These are phyloP conservation scores for Paraurostyla sp. DNA, from an alignment of 73 alveolate species.

Conservation along the genomic window DNA sequence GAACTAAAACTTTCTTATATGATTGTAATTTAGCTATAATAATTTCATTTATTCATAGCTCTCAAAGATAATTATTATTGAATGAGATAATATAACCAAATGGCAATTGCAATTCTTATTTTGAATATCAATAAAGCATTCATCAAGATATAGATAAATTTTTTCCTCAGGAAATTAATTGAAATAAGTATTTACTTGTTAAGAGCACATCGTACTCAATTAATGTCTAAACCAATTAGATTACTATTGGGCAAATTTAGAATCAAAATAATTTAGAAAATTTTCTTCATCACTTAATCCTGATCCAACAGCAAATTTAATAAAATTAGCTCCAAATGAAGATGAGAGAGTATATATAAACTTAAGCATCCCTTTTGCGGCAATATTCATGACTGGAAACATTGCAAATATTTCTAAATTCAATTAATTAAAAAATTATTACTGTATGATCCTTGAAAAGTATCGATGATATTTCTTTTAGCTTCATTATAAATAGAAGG, in stretches of 20 bases:
- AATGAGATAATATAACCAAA: not conserved
- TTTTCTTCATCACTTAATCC: not conserved
- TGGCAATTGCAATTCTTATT: not conserved
- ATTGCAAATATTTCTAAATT: conserved; percentile 20
- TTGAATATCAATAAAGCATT: not conserved
- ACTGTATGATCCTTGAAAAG: not conserved
- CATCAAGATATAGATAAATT: not conserved
- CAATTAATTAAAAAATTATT: not conserved
- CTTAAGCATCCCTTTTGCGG: conserved; percentile 69
- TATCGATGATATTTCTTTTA: not conserved
- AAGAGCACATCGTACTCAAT: not conserved
- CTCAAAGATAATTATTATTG: not conserved
- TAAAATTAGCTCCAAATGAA: conserved; percentile 33
- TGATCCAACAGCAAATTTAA: conserved; percentile 10
- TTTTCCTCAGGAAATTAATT: not conserved
- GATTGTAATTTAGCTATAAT: not conserved
- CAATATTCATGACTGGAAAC: conserved; percentile 61
- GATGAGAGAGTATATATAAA: conserved; percentile 27
- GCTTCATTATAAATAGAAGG: conserved; percentile 27
- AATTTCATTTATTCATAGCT: not conserved
- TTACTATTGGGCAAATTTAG: not conserved
- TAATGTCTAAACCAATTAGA: not conserved
- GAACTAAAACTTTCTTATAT: conserved; percentile 16
- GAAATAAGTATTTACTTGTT: not conserved
- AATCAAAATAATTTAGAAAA: not conserved